phyloP scores from a whole-genome alignment of 345 rosid genomes.

The Eucalyptus marginata region DNA sequence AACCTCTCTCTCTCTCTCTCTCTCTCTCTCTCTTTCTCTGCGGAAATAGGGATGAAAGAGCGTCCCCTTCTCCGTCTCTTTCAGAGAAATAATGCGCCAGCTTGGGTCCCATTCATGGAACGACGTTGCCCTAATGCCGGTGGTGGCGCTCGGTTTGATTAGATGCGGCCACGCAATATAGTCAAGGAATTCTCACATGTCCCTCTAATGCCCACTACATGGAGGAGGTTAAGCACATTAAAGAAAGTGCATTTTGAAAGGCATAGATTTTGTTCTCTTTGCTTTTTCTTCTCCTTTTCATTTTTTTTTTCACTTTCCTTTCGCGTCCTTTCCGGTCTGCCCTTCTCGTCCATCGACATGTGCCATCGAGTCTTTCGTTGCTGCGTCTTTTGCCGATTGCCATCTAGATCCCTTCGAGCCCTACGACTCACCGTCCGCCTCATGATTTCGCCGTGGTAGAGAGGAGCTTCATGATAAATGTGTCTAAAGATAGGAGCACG shows the following conservation, averaged over 20 bases:
- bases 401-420: background rate
- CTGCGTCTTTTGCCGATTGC: background rate
- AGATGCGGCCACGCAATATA: background rate
- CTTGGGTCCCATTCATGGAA: background rate
- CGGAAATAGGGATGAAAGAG: background rate
- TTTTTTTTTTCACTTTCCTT: background rate
- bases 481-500: background rate
- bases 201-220: background rate
- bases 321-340: background rate
- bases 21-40: background rate
- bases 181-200: background rate
- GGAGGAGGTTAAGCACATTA: background rate
- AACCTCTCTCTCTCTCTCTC: background rate
- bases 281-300: background rate
- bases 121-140: background rate
- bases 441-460: background rate
- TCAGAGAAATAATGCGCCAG: background rate
- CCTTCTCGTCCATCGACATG: background rate
- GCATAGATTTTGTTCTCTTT: background rate
- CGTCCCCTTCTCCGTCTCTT: background rate
- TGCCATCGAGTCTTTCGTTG: background rate
- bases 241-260: background rate
- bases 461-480: background rate
- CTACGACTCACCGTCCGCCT: background rate
- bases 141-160: background rate